Evolutionary conservation across 2,329 filamentous ascomycete genomes (phyloP).

Genomic region (Fusarium papillatum): DNA sequence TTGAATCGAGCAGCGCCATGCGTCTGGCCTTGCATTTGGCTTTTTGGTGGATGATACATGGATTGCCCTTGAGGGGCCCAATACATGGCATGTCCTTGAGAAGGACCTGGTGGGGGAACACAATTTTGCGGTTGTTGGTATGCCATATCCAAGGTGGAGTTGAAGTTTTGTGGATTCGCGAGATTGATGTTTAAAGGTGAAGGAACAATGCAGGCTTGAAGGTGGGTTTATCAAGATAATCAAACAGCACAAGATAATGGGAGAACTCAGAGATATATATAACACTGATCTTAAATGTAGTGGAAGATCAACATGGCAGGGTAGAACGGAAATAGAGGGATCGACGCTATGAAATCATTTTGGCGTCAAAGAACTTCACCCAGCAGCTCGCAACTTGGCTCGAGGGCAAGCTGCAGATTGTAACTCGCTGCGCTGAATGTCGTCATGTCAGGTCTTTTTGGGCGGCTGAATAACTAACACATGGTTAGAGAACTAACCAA

Average conservation of each 20-base stretch:
- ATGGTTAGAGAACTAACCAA: not conserved
- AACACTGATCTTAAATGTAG: not conserved
- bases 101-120: not conserved
- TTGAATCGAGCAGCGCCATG: not conserved
- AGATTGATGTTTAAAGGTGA: not conserved
- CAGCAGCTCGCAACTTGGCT: not conserved
- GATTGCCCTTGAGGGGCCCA: not conserved
- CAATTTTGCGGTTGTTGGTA: not conserved
- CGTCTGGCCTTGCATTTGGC: not conserved
- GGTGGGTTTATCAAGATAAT: not conserved
- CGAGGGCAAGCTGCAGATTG: not conserved
- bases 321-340: not conserved
- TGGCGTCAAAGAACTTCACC: not conserved
- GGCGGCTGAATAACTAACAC: not conserved
- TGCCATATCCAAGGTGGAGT: not conserved
- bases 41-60: not conserved
- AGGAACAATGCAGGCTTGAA: not conserved
- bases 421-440: not conserved
- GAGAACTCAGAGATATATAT: not conserved
- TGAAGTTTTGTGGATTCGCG: too few relatives aligned
- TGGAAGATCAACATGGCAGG: not conserved
- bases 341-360: not conserved
- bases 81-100: not conserved
- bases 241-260: not conserved
- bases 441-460: not conserved